Base-by-base conservation (phyloP, 192 early-diverging fungal genomes). In the Coemansia sp. region DNA sequence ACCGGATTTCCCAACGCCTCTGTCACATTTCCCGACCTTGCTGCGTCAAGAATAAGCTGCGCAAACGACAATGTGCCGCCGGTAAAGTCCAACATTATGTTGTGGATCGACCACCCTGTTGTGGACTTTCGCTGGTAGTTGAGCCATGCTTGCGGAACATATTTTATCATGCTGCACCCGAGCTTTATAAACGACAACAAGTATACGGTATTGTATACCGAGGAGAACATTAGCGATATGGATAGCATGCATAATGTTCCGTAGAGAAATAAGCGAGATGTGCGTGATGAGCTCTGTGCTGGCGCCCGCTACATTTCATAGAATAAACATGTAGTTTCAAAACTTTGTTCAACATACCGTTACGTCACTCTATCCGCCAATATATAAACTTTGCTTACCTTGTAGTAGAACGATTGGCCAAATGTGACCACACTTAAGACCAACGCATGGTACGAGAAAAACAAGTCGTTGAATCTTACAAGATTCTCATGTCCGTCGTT, bases 391-490 rank as follows among this genome's bases (percentile, higher is more conserved):
- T 5, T 44, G n/a, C 62, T 44, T 82, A 87, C 86, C 75, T 89
- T 85, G 69, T 93, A 93, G 19, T 71, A 60, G 55, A 87, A 83
- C 4, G 88, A 82, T 69, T 93, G 91, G 0, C 58, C 52, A 46
- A 91, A 69, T 0, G 89, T 89, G 15, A 89, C 49, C 0, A 76
- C 52, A 7, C 89, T 83, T 5, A 94, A 60, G 0, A 82, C 21
- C 31, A 93, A 82, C 5, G 93, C 95, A 77, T 97, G 93, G n/a
- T 89, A 73, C 3, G 90, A 83, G 75, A 97, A 97, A 26, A 92
- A 80, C 40, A 96, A 87, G 78, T 97, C 95, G 59, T 94, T 93
- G 49, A 85, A 77, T 25, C 87, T 84, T 4, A 95, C 89, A 6
- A 93, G 69, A 61, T 90, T 90, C 22, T 52, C 68, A 28, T 82